Evolutionary conservation across 2,329 filamentous ascomycete genomes (phyloP), one percentile per base, ranked within the genome.

Genomic region (Cordyceps sp.): DNA sequence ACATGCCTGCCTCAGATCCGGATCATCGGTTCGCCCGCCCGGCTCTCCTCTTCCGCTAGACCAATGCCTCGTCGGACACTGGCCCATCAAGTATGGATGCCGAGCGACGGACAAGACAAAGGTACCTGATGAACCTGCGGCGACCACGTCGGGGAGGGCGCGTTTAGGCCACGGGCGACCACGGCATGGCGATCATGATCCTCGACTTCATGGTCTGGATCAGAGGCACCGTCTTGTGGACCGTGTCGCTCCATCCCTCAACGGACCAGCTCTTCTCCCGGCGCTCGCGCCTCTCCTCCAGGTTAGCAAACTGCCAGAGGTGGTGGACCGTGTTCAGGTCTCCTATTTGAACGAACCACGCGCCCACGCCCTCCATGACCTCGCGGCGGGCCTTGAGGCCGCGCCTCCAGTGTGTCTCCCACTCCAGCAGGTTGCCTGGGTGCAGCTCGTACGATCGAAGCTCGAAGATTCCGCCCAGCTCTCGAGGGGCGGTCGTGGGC

Each of bases 301-400:
- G 59, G 55, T 98, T 83, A 44, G 88, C 86, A 62, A 96, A 98
- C 53, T 98, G 90, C 90, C 90, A 98, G 16, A 98, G 68, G 53
- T 96, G 88, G 55, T 98, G 86, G 22, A 98, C 90, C 0, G 85
- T 94, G 62, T 98, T 98, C 40, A 98, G 66, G 33, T 94, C 88
- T 38, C 90, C 90, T 47, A 98, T 88, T 61, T 98, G 90, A 26
- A 94, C 88, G 48, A 98, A 98, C 90, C 90, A 98, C 6, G 90
- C 90, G 21, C 88, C 86, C 1, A 93, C 86, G 12, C 90, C 90
- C 57, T 98, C 90, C 90, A 98, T 98, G 34, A 96, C 88, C 58
- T 96, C 85, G 31, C 85, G 73, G 32, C 90, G 73, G 3, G 90
- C 90, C 57, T 82, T 81, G 33, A 98, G 69, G 18, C 90, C 90